Conservation (phyloP, 23 red algal genomes). For the Gracilaria gracilis region DNA sequence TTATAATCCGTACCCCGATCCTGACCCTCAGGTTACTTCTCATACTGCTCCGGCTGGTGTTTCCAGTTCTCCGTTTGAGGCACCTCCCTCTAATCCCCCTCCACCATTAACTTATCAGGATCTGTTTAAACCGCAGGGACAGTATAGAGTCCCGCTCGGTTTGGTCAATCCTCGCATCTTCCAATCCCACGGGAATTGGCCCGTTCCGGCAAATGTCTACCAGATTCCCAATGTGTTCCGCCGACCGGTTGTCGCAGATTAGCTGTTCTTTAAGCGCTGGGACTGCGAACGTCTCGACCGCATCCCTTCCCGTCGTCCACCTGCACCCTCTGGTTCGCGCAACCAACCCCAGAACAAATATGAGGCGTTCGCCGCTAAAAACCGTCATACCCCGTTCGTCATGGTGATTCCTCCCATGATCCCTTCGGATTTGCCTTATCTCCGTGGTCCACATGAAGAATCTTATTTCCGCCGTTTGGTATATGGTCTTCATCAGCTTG, state of each 20-base stretch:
- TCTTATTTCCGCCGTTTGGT: not conserved
- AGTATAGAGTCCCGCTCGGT: not conserved
- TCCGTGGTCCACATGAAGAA: not conserved
- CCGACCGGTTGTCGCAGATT: not conserved
- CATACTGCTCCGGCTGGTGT: no score
- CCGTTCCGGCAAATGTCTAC: not conserved
- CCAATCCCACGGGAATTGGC: not conserved
- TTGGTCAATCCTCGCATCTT: not conserved
- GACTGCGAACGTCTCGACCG: no score
- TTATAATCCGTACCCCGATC: no score
- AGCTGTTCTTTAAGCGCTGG: not conserved
- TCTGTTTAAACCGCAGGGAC: no score
- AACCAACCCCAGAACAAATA: not conserved
- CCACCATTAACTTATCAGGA: no score
- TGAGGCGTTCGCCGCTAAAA: not conserved
- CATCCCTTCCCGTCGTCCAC: no score
- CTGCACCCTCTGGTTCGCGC: no score
- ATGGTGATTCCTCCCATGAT: not conserved
- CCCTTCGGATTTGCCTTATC: not conserved
- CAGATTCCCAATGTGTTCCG: not conserved
- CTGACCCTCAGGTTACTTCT: no score
- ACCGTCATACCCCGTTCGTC: not conserved
- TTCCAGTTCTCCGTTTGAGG: no score
- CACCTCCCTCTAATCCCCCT: no score
- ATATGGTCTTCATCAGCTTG: not conserved